phyloP scores from a whole-genome alignment of 2,329 filamentous ascomycete genomes.

The Didymella pomorum region DNA sequence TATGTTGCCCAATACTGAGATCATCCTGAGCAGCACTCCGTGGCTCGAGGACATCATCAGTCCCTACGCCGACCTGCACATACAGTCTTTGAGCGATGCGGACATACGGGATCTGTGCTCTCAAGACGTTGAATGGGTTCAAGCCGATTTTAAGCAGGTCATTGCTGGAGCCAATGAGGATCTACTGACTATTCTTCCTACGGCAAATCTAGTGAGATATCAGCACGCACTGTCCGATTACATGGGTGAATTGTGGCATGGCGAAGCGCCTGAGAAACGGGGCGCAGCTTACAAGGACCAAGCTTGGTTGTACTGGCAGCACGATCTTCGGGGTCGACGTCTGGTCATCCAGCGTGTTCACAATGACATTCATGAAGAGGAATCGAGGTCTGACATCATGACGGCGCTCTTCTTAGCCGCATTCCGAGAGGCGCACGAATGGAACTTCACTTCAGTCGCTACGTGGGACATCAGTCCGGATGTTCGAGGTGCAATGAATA shows the following conservation, averaged over 20 bases:
- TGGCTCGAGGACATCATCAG: conserved; percentile 1
- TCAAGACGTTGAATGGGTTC: background rate
- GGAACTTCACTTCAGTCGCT: conserved; percentile 8
- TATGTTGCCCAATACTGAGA: background rate
- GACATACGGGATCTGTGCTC: conserved; percentile 4
- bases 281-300: conserved; percentile 1
- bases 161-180: background rate
- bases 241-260: conserved; percentile 4
- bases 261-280: background rate
- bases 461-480: conserved; percentile 5
- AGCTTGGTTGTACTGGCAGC: conserved; percentile 15
- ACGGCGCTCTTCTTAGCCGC: conserved; percentile 5
- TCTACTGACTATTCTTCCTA: conserved; percentile 1
- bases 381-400: background rate
- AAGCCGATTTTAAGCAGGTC: background rate
- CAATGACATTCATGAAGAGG: background rate
- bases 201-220: conserved; percentile 4
- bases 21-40: background rate
- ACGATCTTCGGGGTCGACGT: conserved; percentile 11
- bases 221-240: conserved; percentile 16
- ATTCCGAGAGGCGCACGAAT: conserved; percentile 11
- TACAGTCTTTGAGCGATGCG: background rate
- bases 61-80: background rate
- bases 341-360: conserved; percentile 13
- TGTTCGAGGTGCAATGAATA: background rate